These are phyloP conservation scores for Leptoxyphium fumago DNA, from an alignment of 2,329 filamentous ascomycete species.

Conservation along the genomic window DNA sequence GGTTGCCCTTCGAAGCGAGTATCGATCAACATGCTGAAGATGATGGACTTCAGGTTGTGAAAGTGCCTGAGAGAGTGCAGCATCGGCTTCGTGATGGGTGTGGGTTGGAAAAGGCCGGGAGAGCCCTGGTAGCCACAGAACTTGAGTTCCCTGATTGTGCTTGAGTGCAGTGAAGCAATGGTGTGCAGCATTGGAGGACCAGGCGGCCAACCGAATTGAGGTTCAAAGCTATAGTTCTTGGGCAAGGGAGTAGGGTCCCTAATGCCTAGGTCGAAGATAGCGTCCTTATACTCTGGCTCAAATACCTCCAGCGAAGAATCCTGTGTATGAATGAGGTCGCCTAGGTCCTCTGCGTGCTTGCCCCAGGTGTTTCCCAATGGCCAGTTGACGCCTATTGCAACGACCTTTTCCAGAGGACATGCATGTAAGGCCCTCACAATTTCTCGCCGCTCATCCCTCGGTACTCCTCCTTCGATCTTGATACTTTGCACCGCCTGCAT, in stretches of 20 bases:
- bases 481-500: constrained; percentile 28
- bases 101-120: constrained; percentile 24
- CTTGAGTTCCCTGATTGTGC: constrained; percentile 30
- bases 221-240: constrained; percentile 18
- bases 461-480: constrained; percentile 33
- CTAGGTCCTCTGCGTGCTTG: constrained; percentile 18
- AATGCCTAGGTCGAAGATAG: constrained; percentile 12
- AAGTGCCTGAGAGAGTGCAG: constrained; percentile 27
- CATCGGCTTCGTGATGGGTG: constrained; percentile 24
- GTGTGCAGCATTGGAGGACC: constrained; percentile 27
- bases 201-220: constrained; percentile 27
- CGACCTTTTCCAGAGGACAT: constrained; percentile 29
- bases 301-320: constrained; percentile 11
- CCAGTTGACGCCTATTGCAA: constrained; percentile 30
- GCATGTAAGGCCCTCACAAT: constrained; percentile 26
- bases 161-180: constrained; percentile 26
- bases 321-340: constrained; percentile 5
- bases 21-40: constrained; percentile 28
- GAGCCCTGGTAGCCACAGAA: constrained; percentile 33
- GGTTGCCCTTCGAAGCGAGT: constrained; percentile 25
- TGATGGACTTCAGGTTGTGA: constrained; percentile 26
- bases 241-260: constrained; percentile 6
- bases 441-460: constrained; percentile 33
- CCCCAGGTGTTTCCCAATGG: constrained; percentile 34
- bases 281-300: constrained; percentile 19